Evolutionary conservation across 2,329 filamentous ascomycete genomes (phyloP), one percentile per base, ranked within the genome.

Genomic region (Ceratocystis destructans): DNA sequence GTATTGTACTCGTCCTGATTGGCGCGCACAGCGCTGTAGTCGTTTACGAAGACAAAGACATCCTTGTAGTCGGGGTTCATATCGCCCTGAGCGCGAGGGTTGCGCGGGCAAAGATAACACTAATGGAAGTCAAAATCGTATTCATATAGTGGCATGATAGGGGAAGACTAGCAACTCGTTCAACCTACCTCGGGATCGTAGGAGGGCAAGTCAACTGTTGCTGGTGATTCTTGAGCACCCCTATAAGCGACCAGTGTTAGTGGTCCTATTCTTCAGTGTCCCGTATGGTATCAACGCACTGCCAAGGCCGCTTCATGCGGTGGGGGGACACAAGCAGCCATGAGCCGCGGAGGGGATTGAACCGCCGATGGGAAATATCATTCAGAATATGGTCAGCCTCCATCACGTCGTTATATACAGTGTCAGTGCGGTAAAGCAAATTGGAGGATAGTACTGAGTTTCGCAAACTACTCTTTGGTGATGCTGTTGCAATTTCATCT

Each of bases 311-410:
- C 83, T 97, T 97, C 64, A 92, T 97, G 66, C 94, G 82, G 76
- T 99, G 94, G 69, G 94, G 94, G 17, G 94, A 97, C 15, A 99
- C 94, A 46, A 99, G 83, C 68, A 99, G 83, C 88, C 92, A 96
- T 69, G 88, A 90, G 69, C 90, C 91, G 70, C 89, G 87, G 69
- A 99, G 81, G 64, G 90, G 89, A 75, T 99, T 99, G 76, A 88
- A 97, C 74, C 94, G 87, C 72, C 94, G 83, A 75, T 99, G 94
- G 53, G 94, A 96, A 72, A 99, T 97, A 75, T 99, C 93, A 79
- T 97, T 87, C 63, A 99, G 85, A 62, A 93, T 85, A 70, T 84
- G 81, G 73, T 88, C 86, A 7, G 50, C 62, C 8, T 84, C 83
- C 88, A 91, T 92, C 22, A 53, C 10, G 22, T 3, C 61, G 69